Conservation (phyloP, 2,329 filamentous ascomycete genomes). For the Metarhizium robertsii region DNA sequence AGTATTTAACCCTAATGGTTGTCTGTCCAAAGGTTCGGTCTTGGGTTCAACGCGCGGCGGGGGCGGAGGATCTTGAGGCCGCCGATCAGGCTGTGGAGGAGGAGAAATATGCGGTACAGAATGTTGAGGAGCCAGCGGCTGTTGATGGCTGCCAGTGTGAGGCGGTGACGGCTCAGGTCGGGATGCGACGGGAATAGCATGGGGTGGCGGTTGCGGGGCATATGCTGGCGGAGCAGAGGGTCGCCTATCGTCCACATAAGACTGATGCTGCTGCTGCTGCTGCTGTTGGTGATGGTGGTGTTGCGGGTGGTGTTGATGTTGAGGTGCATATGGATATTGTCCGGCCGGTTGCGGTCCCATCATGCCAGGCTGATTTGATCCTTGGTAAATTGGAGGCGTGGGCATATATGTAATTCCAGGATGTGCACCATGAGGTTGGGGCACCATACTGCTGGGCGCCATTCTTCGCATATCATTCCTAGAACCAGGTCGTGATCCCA, state of each 20-base stretch:
- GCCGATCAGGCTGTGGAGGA: constrained; percentile 34
- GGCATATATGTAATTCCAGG: constrained; percentile 72
- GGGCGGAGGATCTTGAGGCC: constrained; percentile 41
- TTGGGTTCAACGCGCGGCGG: constrained; percentile 38
- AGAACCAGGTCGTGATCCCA: constrained; percentile 59
- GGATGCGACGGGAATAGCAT: constrained; percentile 33
- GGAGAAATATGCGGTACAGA: constrained; percentile 41
- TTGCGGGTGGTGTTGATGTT: constrained; percentile 10
- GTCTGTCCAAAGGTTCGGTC: constrained; percentile 37
- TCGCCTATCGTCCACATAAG: constrained; percentile 68
- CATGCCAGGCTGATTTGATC: constrained; percentile 29
- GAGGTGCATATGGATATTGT: constrained; percentile 22
- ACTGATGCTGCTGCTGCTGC: constrained; percentile 40
- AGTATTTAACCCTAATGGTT: constrained; percentile 40
- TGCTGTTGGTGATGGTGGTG: constrained; percentile 17
- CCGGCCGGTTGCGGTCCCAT: constrained; percentile 27
- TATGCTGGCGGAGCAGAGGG: constrained; percentile 62
- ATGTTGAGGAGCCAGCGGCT: constrained; percentile 28
- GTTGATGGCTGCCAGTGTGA: constrained; percentile 44
- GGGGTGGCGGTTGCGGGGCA: constrained; percentile 46
- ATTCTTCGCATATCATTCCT: constrained; percentile 69
- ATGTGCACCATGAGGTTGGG: constrained; percentile 51
- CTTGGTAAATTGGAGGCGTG: constrained; percentile 69
- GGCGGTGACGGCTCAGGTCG: constrained; percentile 51
- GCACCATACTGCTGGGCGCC: constrained; percentile 58